Evolutionary conservation across 305 asterid species (phyloP).

Genomic region (Galium porrigens): DNA sequence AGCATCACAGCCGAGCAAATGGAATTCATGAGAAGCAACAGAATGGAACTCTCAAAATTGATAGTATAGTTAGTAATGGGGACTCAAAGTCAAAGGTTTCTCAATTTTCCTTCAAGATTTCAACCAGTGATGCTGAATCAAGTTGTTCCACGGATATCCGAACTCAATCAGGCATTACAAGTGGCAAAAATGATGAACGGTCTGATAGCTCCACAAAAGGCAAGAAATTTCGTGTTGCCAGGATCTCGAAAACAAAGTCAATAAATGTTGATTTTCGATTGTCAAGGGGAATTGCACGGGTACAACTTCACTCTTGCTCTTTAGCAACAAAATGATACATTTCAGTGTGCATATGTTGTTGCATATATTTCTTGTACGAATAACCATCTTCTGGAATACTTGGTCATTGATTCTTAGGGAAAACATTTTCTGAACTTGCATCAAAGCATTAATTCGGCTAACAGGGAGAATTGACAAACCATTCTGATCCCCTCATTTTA

Average conservation of each 20-base stretch:
- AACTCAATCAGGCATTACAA: slow-evolving; percentile 37
- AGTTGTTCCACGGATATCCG: slow-evolving; percentile 36
- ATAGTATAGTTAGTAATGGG: slow-evolving; percentile 24
- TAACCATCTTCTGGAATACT: neutral
- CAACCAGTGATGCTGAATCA: slow-evolving; percentile 30
- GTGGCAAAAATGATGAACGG: slow-evolving; percentile 37
- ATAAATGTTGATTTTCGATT: slow-evolving; percentile 87
- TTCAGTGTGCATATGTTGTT: neutral
- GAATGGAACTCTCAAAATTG: slow-evolving; percentile 35
- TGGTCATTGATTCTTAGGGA: neutral
- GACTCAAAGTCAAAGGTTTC: slow-evolving; percentile 29
- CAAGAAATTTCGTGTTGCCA: slow-evolving; percentile 57
- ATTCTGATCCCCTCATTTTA: neutral
- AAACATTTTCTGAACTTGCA: neutral
- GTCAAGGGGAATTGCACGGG: slow-evolving; percentile 96
- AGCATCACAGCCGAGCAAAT: slow-evolving; percentile 18
- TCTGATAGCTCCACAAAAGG: slow-evolving; percentile 44
- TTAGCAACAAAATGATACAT: neutral
- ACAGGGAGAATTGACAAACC: neutral
- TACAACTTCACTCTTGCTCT: slow-evolving; percentile 15
- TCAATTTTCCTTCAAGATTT: slow-evolving; percentile 26
- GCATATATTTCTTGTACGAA: neutral
- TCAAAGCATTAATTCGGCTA: neutral
- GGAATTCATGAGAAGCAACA: slow-evolving; percentile 12
- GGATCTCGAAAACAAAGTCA: slow-evolving; percentile 66